Conservation (phyloP, 306 rosid genomes). For the Cyamopsis tetragonoloba region DNA sequence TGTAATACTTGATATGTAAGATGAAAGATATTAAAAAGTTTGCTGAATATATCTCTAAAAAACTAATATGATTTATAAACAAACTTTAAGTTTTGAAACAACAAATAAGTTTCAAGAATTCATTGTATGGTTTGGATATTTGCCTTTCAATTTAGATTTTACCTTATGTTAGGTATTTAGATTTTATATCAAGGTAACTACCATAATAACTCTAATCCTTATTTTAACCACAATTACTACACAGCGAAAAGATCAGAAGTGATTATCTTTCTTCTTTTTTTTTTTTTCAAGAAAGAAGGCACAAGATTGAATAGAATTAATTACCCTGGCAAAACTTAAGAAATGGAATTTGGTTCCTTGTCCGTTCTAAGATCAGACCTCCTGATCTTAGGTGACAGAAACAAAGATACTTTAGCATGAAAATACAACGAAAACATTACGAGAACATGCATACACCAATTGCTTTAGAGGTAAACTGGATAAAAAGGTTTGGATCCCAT, state of each 20-base stretch:
- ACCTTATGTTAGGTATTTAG: too few species aligned
- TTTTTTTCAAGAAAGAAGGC: not conserved
- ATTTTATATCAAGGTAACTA: not conserved
- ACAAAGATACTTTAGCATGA: conserved; percentile 1
- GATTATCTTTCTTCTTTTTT: not conserved
- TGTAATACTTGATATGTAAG: too few species aligned
- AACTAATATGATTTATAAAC: too few species aligned
- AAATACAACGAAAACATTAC: not conserved
- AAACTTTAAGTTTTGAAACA: too few species aligned
- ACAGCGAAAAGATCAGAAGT: not conserved
- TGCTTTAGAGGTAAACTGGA: not conserved
- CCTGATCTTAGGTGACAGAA: not conserved
- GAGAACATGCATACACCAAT: conserved; percentile 1
- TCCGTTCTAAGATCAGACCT: not conserved
- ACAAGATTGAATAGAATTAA: not conserved
- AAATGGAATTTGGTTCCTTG: not conserved
- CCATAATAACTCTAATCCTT: not conserved
- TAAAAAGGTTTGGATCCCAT: conserved; percentile 2
- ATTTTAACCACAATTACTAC: not conserved
- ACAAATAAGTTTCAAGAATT: too few species aligned
- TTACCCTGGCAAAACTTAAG: too few species aligned
- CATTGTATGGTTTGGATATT: too few species aligned
- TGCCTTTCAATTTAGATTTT: too few species aligned
- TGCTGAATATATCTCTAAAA: too few species aligned
- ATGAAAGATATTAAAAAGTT: too few species aligned